Conservation (phyloP, 345 rosid genomes). For the Microcos paniculata region DNA sequence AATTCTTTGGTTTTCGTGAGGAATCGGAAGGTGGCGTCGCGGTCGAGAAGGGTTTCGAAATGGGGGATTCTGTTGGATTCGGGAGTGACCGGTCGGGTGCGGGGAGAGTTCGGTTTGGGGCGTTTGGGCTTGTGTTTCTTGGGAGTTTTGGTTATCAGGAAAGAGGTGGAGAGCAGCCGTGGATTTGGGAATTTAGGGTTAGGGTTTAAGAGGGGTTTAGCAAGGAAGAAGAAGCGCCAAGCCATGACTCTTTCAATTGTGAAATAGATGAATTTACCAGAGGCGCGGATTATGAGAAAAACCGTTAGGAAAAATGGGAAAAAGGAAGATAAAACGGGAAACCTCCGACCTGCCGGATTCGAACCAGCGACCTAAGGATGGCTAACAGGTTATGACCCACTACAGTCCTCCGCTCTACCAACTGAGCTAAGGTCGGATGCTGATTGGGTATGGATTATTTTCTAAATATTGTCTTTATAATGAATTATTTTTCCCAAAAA, state of each 20-base stretch:
- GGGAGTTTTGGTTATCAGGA: conserved; percentile 79
- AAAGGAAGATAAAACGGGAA: too few relatives aligned
- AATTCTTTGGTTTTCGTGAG: conserved; percentile 56
- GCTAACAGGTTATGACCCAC: conserved; percentile 17
- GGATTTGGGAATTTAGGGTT: conserved; percentile 15
- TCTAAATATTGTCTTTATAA: too few relatives aligned
- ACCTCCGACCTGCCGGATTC: conserved; percentile 76
- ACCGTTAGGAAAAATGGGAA: too few relatives aligned
- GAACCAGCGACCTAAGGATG: conserved; percentile 83
- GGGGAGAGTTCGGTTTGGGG: conserved; percentile 59
- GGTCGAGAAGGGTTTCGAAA: conserved; percentile 57
- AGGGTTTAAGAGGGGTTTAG: conserved; percentile 28
- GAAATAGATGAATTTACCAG: too few relatives aligned
- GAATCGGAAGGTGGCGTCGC: conserved; percentile 70
- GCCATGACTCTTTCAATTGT: conserved; percentile 30
- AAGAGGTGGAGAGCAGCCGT: conserved; percentile 64
- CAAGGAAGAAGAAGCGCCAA: conserved; percentile 35
- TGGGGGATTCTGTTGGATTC: conserved; percentile 44
- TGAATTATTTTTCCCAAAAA: too few relatives aligned
- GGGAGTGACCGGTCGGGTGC: conserved; percentile 59
- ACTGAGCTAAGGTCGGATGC: conserved; percentile 94
- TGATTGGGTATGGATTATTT: too few relatives aligned
- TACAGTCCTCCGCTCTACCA: conserved; percentile 99
- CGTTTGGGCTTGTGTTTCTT: conserved; percentile 46
- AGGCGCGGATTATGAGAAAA: too few relatives aligned